Evolutionary conservation across 2,329 filamentous ascomycete genomes (phyloP).

Genomic region (Nothophoma quercina): DNA sequence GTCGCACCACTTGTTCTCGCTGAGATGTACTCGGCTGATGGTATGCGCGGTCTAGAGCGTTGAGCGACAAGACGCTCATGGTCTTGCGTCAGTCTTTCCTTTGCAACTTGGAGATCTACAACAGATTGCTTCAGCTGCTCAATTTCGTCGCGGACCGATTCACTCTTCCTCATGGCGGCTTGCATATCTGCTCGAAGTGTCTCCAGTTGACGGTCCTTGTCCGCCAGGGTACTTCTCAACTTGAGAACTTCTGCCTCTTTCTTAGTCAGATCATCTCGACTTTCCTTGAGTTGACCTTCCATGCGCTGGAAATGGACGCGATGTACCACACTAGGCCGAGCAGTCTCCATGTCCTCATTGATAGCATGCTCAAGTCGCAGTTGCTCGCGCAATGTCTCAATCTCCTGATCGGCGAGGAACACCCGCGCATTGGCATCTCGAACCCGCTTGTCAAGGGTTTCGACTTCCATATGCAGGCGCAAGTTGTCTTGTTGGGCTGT

Average conservation of each 20-base stretch:
- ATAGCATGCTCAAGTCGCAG: conserved; percentile 36
- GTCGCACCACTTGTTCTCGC: conserved; percentile 45
- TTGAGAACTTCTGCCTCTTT: conserved; percentile 35
- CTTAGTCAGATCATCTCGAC: conserved; percentile 24
- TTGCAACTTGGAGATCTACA: conserved; percentile 35
- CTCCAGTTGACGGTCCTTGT: conserved; percentile 31
- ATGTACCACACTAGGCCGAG: conserved; percentile 43
- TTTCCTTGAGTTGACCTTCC: conserved; percentile 42
- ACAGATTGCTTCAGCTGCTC: conserved; percentile 34
- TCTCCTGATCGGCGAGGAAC: conserved; percentile 35
- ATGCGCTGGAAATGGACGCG: conserved; percentile 44
- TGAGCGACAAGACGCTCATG: conserved; percentile 40
- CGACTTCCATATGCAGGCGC: conserved; percentile 38
- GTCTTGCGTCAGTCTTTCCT: conserved; percentile 43
- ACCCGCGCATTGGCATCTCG: conserved; percentile 39
- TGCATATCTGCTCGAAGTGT: conserved; percentile 30
- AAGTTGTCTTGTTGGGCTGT: conserved; percentile 45
- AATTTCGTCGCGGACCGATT: conserved; percentile 37
- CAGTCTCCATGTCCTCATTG: conserved; percentile 39
- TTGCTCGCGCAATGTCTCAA: conserved; percentile 34
- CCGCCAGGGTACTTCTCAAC: conserved; percentile 21
- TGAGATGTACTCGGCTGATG: conserved; percentile 33
- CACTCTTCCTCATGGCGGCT: conserved; percentile 21
- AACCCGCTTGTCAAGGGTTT: conserved; percentile 39
- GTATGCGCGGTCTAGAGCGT: conserved; percentile 29